Evolutionary conservation across 768 basidiomycete genomes (phyloP).

Genomic region (Lepiota venenata): DNA sequence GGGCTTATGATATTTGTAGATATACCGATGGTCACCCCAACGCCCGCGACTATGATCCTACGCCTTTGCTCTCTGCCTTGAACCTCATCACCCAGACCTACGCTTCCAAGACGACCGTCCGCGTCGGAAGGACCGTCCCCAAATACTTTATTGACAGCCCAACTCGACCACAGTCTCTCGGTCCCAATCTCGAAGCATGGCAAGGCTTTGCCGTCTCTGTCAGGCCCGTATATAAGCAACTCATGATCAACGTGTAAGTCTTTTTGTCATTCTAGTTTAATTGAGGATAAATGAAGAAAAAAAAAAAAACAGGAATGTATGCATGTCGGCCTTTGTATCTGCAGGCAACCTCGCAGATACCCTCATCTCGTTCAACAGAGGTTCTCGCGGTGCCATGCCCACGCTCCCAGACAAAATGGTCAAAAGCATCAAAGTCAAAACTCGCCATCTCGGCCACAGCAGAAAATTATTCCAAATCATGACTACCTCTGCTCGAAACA

Average conservation of each 20-base stretch:
- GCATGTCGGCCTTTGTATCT: constrained; percentile 50
- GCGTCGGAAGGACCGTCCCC: constrained; percentile 40
- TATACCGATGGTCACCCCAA: constrained; percentile 41
- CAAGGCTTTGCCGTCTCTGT: constrained; percentile 47
- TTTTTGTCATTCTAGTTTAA: background rate
- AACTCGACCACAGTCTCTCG: constrained; percentile 20
- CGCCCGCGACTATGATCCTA: constrained; percentile 38
- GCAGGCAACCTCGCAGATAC: constrained; percentile 59
- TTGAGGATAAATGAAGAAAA: background rate
- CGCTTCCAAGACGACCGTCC: constrained; percentile 37
- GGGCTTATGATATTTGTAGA: constrained; percentile 25
- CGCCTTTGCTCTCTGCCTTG: constrained; percentile 48
- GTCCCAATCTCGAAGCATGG: constrained; percentile 28
- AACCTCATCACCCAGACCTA: constrained; percentile 54
- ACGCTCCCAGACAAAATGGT: constrained; percentile 42
- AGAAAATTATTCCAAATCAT: constrained; percentile 30
- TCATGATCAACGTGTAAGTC: constrained; percentile 49
- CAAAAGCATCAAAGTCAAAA: constrained; percentile 54
- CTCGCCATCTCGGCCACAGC: constrained; percentile 49
- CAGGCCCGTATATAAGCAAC: constrained; percentile 39
- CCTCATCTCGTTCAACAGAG: constrained; percentile 40
- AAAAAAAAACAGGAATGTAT: constrained; percentile 37
- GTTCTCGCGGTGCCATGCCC: constrained; percentile 39
- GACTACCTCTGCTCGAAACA: constrained; percentile 18
- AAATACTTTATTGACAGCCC: constrained; percentile 47